A percentile compares a stretch with the other conserved stretches of the same genome.
Evolutionary conservation across 2,329 filamentous ascomycete species (phyloP).

Genomic region (Fusarium algeriense): DNA sequence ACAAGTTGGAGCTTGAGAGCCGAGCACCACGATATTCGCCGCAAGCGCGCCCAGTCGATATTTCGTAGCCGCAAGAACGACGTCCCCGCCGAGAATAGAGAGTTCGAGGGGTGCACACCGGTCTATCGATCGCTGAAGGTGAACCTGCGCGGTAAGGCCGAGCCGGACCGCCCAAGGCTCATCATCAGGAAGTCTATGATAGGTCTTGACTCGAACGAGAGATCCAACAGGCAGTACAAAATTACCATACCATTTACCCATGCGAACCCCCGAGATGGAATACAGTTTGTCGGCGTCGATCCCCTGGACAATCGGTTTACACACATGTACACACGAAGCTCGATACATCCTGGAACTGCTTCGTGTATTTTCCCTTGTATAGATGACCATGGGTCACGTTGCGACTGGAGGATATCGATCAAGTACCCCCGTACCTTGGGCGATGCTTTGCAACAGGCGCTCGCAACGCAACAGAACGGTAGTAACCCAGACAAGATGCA

Average conservation of each 20-base stretch:
- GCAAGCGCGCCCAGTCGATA: slow-evolving; percentile 72
- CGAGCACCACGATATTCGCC: slow-evolving; percentile 80
- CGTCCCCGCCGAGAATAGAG: slow-evolving; percentile 67
- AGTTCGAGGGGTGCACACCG: slow-evolving; percentile 67
- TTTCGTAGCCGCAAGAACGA: slow-evolving; percentile 65
- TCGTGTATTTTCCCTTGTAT: slow-evolving; percentile 94
- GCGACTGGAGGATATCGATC: slow-evolving; percentile 89
- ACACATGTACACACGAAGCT: slow-evolving; percentile 90
- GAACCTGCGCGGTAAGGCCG: slow-evolving; percentile 56
- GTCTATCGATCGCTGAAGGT: slow-evolving; percentile 65
- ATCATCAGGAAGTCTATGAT: slow-evolving; percentile 60
- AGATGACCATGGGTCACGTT: slow-evolving; percentile 84
- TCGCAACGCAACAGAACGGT: slow-evolving; percentile 56
- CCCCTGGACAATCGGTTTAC: slow-evolving; percentile 85
- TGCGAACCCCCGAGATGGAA: slow-evolving; percentile 81
- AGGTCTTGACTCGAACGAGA: slow-evolving; percentile 50
- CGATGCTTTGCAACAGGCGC: slow-evolving; percentile 72
- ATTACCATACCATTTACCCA: slow-evolving; percentile 81
- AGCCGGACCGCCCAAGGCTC: slow-evolving; percentile 56
- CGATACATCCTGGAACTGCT: slow-evolving; percentile 80
- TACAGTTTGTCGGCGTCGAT: slow-evolving; percentile 91
- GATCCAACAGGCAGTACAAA: slow-evolving; percentile 60
- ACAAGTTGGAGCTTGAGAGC: slow-evolving; percentile 72
- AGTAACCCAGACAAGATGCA: slow-evolving; percentile 55
- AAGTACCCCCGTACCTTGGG: slow-evolving; percentile 88